Conservation (phyloP, 208 protist species). For the Trypanosoma mega region DNA sequence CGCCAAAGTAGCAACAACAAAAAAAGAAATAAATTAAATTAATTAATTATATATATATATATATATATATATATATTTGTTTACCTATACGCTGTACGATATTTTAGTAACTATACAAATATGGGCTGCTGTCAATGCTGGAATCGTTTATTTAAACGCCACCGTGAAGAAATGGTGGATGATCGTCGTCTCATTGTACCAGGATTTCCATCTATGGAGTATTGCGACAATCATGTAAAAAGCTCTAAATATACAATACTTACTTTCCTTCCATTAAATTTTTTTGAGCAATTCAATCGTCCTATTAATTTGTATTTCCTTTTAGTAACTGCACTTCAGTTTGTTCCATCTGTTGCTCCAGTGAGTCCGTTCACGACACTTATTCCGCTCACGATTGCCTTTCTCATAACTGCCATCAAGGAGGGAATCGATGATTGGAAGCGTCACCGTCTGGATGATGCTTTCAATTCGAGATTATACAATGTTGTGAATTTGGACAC, state of each 20-base stretch:
- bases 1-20: too few relatives aligned
- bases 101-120: too few relatives aligned
- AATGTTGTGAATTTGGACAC: conserved; percentile 42
- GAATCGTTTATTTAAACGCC: not conserved
- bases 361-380: conserved; percentile 90
- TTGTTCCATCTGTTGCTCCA: conserved; percentile 74
- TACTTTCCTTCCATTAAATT: conserved; percentile 94
- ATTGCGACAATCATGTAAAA: conserved; percentile 80
- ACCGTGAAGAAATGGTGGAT: conserved; percentile 23
- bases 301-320: conserved; percentile 96
- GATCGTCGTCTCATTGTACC: conserved; percentile 39
- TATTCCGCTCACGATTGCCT: conserved; percentile 88
- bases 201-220: conserved; percentile 29
- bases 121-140: too few relatives aligned
- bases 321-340: conserved; percentile 86
- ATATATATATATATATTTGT: conserved; percentile 1
- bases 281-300: conserved; percentile 95
- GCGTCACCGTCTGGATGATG: conserved; percentile 55
- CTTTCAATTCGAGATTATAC: conserved; percentile 61
- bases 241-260: conserved; percentile 95
- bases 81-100: conserved; percentile 12
- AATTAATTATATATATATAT: not conserved
- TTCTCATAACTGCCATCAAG: conserved; percentile 89
- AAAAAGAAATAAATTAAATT: too few relatives aligned
- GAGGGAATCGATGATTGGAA: conserved; percentile 92